Conservation (phyloP, 208 protist species). For the Leishmania lainsoni region DNA sequence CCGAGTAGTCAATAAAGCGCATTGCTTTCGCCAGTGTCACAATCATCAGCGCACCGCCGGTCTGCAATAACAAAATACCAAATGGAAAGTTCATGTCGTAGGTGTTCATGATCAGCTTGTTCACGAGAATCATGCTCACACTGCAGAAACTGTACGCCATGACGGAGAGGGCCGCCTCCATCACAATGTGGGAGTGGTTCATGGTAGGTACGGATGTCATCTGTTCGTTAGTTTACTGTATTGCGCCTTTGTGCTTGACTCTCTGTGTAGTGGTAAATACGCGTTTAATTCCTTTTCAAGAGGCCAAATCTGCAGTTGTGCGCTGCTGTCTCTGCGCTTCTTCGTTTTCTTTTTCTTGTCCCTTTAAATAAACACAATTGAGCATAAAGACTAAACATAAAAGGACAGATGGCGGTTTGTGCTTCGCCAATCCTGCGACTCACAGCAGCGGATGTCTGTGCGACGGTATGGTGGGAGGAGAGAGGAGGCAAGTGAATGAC, state of each 20-base stretch:
- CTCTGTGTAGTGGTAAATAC: background rate
- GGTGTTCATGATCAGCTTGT: conserved; percentile 80
- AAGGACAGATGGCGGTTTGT: background rate
- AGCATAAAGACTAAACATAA: background rate
- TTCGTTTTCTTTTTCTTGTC: too few species aligned
- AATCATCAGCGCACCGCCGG: conserved; percentile 61
- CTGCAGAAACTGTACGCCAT: conserved; percentile 74
- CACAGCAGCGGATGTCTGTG: background rate
- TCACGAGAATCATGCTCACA: conserved; percentile 87
- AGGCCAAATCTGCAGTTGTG: background rate
- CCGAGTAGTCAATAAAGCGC: conserved; percentile 54
- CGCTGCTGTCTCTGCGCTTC: background rate
- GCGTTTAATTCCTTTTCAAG: background rate
- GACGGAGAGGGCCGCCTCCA: conserved; percentile 42
- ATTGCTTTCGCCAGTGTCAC: conserved; percentile 50
- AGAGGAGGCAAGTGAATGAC: too few species aligned
- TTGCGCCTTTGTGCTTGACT: background rate
- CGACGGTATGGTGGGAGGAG: too few species aligned
- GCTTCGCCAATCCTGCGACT: background rate
- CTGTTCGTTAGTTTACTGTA: background rate
- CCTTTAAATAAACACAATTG: background rate
- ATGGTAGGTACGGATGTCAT: background rate
- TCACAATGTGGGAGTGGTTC: background rate
- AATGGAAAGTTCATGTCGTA: conserved; percentile 75
- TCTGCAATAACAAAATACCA: conserved; percentile 76